Conservation (phyloP, 2,329 filamentous ascomycete genomes). For the Aphanocladium album region DNA sequence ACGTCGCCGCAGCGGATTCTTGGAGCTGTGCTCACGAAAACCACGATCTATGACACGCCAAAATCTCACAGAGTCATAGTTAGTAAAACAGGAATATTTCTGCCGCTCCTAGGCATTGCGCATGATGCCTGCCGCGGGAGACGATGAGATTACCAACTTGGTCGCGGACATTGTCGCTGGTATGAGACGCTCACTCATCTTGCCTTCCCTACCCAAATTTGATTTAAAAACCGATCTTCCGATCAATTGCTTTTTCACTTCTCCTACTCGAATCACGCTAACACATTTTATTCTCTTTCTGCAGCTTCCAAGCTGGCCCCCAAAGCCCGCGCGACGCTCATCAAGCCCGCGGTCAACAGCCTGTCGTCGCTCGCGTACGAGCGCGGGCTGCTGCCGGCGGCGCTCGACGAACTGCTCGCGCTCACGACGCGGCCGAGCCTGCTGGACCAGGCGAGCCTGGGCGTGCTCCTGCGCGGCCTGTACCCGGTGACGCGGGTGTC, state of each 20-base stretch:
- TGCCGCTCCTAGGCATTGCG: not conserved
- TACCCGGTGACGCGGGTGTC: conserved; percentile 67
- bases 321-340: conserved; percentile 59
- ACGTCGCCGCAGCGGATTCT: not conserved
- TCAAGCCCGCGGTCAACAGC: conserved; percentile 60
- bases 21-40: not conserved
- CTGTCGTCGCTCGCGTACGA: conserved; percentile 61
- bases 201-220: no score
- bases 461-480: conserved; percentile 64
- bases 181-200: not conserved
- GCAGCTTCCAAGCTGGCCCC: conserved; percentile 56
- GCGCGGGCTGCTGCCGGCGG: conserved; percentile 57
- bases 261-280: no score
- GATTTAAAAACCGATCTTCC: no score
- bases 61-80: not conserved
- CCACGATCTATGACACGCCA: not conserved
- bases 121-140: conserved; percentile 20
- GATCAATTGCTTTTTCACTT: no score
- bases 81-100: not conserved
- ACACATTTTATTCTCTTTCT: not conserved
- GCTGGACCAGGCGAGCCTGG: conserved; percentile 71
- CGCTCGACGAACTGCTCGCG: conserved; percentile 59
- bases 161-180: conserved; percentile 31
- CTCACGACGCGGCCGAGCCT: conserved; percentile 61
- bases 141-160: conserved; percentile 30